Percentiles rank a stretch among this genome's conserved stretches.
phyloP scores from a whole-genome alignment of 768 basidiomycete genomes.

The Astraeus odoratus region DNA sequence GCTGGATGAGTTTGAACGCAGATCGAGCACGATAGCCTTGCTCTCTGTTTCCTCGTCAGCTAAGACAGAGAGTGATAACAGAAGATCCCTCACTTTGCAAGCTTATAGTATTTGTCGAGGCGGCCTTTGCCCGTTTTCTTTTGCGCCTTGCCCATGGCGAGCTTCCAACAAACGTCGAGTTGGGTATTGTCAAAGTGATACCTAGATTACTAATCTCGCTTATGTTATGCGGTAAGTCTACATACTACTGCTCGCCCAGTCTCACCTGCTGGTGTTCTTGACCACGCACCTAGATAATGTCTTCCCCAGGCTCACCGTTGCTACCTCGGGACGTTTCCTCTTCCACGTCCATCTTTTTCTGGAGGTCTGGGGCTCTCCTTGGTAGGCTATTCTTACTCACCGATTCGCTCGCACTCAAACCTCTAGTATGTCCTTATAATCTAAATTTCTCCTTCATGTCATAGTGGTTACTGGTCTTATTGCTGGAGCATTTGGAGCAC shows the following conservation, averaged over 20 bases:
- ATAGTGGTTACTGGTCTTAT: slow-evolving; percentile 46
- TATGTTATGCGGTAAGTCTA: no score
- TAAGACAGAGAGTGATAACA: slow-evolving; percentile 1
- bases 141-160: slow-evolving; percentile 65
- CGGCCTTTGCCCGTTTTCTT: slow-evolving; percentile 97
- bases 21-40: slow-evolving; percentile 99
- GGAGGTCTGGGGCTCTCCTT: slow-evolving; percentile 38
- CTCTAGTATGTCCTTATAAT: background rate
- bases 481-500: slow-evolving; percentile 64
- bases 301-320: slow-evolving; percentile 18
- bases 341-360: slow-evolving; percentile 25
- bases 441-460: background rate
- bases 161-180: background rate
- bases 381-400: slow-evolving; percentile 22
- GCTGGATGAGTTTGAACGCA: slow-evolving; percentile 96
- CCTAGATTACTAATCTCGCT: background rate
- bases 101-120: slow-evolving; percentile 95
- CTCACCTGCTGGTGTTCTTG: background rate
- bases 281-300: background rate
- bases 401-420: background rate
- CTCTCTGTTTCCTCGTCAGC: slow-evolving; percentile 51
- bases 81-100: slow-evolving; percentile 60
- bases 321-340: slow-evolving; percentile 11
- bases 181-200: background rate
- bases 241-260: no score